Base-by-base conservation (phyloP, 192 early-diverging fungal genomes). In the Backusella tarrabulga region DNA sequence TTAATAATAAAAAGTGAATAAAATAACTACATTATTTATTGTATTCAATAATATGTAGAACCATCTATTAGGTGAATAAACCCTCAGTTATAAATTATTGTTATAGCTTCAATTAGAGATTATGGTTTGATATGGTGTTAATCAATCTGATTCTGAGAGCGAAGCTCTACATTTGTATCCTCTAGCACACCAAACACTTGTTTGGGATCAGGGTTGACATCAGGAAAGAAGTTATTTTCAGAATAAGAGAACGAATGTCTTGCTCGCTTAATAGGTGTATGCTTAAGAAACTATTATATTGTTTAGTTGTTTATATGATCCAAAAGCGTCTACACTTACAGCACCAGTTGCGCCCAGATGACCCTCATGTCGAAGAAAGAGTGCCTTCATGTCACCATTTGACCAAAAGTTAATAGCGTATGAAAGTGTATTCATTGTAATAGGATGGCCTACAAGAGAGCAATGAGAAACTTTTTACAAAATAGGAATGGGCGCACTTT, bases 401-500 rank as follows among this genome's bases (percentile, higher is more conserved):
- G 96, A 97, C 98, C 98, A 99, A 81, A 96, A 99, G 69, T 95
- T 89, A 75, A 99, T 97, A 67, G 97, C 98, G 79, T 96, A 98
- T 34, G 94, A 97, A 66, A 99, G 85, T 34, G 97, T 97, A 81
- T 97, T 95, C 98, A 99, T 99, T 15, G 97, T 98, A 71, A 95
- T 91, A 1, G 96, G 94, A 79, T 99, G 97, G 7, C 96, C 91
- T 89, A n/a, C 6, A 17, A 6, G 4, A 21, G 6, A n/a, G 1
- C 1, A 54, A 68, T 6, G 63, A 34, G 46, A 14, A 23, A 71
- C 12, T 6, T 23, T 11, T 73, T 36, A 23, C 35, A 40, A 42
- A 14, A 67, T 54, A 32, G 9, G 9, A 3, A 40, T 3, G 11
- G 2, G 0, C 15, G 15, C 42, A 5, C 19, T 34, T 29, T 54